Base-by-base conservation (phyloP, 768 basidiomycete genomes). In the Macrolepiota albuminosa region DNA sequence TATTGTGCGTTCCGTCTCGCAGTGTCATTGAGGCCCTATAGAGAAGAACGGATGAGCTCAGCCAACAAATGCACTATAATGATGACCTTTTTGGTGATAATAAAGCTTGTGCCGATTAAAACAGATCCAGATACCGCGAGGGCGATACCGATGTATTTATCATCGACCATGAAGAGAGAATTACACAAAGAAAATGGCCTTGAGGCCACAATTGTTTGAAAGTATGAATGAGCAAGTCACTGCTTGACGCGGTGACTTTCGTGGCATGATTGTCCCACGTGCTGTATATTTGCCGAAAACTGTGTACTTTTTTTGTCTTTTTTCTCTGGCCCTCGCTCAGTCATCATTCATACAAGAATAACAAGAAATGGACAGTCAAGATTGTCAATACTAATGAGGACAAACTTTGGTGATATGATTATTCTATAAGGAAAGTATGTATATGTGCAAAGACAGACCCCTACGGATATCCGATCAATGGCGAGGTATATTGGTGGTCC, bases 21-120 rank as follows among this genome's bases (percentile, higher is more conserved):
- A 48, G 95, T 90, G 68, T 94, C 92, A 63, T 91, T 97, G 29
- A 98, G 76, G 26, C 96, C 96, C 96, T 97, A 56, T n/a, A 26
- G 40, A 59, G 50, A 18, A 45, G 49, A 43, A 56, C 24, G 48
- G 16, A 60, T 63, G 47, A 63, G 54, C 40, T 26, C 39, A 29
- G 18, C 24, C 14, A 45, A 48, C n/a, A 47, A 26, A 39, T 24
- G 43, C 10, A 60, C 10, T 11, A 14, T 29, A 34, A 43, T 45
- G 47, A 55, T 26, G 64, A 91, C 96, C 89, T 97, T 98, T 84
- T 99, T 99, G 18, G 96, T 99, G 71, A 99, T 96, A 70, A 99
- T 97, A 72, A 95, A 97, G 73, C 94, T 96, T 42, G 89, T 91
- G 53, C 97, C 96, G 65, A 98, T 98, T 60, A 90, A 87, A 29